Evolutionary conservation across 208 protist genomes (phyloP).

Genomic region (Crithidia fasciculata): DNA sequence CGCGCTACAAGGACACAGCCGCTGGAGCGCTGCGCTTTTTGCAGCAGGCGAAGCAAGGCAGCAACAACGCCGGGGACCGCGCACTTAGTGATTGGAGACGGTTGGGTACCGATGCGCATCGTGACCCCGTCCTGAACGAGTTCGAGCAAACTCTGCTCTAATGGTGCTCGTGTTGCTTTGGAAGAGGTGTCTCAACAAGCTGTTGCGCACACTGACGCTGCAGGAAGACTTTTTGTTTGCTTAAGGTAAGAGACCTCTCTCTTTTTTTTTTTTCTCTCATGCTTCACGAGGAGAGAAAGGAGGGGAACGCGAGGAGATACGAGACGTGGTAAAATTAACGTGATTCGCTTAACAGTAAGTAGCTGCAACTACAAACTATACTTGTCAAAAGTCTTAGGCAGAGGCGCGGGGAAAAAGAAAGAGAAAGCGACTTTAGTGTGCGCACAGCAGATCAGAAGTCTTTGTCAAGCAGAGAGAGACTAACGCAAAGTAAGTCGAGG

Average conservation of each 20-base stretch:
- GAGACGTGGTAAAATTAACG: background rate
- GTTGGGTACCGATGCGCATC: conserved; percentile 42
- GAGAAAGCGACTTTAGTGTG: background rate
- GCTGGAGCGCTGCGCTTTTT: conserved; percentile 42
- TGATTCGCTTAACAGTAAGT: conserved; percentile 3
- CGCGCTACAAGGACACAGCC: conserved; percentile 36
- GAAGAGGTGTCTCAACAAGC: too few relatives aligned
- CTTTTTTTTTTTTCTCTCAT: background rate
- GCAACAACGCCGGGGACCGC: background rate
- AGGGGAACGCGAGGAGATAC: background rate
- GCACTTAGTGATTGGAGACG: conserved; percentile 51
- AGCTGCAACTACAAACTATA: too few relatives aligned
- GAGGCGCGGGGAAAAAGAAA: background rate
- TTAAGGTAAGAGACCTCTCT: background rate
- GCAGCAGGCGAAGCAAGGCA: conserved; percentile 23
- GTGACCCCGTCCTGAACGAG: conserved; percentile 46
- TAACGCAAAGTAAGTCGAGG: too few relatives aligned
- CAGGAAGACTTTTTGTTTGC: too few relatives aligned
- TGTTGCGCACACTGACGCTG: too few relatives aligned
- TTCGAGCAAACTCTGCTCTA: conserved; percentile 67
- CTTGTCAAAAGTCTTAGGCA: too few relatives aligned
- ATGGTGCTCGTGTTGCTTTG: too few relatives aligned
- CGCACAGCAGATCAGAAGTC: too few relatives aligned
- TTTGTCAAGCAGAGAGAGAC: too few relatives aligned
- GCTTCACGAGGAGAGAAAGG: background rate